These are phyloP conservation scores for Coniella lustricola DNA, from an alignment of 2,329 filamentous ascomycete species.

Conservation along the genomic window DNA sequence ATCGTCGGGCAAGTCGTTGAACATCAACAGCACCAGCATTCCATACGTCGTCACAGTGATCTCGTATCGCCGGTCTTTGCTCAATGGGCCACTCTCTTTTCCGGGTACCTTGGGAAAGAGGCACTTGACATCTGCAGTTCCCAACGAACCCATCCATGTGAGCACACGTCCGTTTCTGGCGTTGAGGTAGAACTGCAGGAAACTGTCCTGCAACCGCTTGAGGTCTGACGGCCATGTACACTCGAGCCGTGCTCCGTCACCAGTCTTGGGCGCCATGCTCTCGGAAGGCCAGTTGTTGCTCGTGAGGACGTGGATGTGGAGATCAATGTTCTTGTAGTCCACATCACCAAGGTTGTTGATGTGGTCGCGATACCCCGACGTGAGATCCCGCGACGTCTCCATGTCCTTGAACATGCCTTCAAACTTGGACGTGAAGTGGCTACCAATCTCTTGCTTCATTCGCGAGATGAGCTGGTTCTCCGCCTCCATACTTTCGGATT, in stretches of 20 bases:
- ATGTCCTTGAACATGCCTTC: slow-evolving; percentile 99
- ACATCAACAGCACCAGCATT: slow-evolving; percentile 83
- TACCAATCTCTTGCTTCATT: slow-evolving; percentile 95
- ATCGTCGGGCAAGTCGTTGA: slow-evolving; percentile 64
- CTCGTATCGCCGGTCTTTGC: slow-evolving; percentile 71
- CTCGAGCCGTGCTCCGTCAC: slow-evolving; percentile 37
- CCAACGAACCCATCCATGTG: slow-evolving; percentile 67
- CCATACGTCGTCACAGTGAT: slow-evolving; percentile 87
- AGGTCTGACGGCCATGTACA: slow-evolving; percentile 73
- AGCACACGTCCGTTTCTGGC: slow-evolving; percentile 84
- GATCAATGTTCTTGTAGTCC: slow-evolving; percentile 60
- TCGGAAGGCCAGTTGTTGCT: slow-evolving; percentile 95
- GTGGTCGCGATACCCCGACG: slow-evolving; percentile 66
- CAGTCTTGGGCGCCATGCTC: slow-evolving; percentile 50
- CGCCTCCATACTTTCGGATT: slow-evolving; percentile 82
- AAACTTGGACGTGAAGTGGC: slow-evolving; percentile 85
- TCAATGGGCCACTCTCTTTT: slow-evolving; percentile 55
- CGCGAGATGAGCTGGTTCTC: slow-evolving; percentile 93
- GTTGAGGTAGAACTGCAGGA: slow-evolving; percentile 80
- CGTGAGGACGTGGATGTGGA: slow-evolving; percentile 79
- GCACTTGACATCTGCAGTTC: slow-evolving; percentile 80
- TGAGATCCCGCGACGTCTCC: slow-evolving; percentile 77
- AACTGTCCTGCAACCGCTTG: slow-evolving; percentile 69
- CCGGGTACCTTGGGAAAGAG: slow-evolving; percentile 65
- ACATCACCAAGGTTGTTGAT: slow-evolving; percentile 45